Evolutionary conservation across 345 rosid species (phyloP).

Genomic region (Salix viminalis): DNA sequence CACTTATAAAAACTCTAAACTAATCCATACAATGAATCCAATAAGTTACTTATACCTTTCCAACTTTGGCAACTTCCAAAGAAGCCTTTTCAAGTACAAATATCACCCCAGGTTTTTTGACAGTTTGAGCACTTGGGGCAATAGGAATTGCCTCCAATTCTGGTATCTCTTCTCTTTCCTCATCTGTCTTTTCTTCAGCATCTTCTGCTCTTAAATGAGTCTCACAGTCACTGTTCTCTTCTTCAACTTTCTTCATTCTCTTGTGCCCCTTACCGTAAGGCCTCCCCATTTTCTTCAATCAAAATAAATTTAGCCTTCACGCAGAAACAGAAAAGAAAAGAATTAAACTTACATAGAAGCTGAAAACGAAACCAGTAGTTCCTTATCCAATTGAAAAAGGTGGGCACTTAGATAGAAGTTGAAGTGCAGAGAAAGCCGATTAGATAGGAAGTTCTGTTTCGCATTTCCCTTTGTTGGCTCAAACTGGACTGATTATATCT

Average conservation of each 20-base stretch:
- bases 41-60: constrained; percentile 43
- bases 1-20: background rate
- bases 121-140: constrained; percentile 23
- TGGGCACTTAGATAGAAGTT: too few relatives aligned
- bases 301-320: constrained; percentile 9
- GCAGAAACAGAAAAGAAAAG: too few relatives aligned
- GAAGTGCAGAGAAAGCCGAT: background rate
- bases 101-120: constrained; percentile 39
- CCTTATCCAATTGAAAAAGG: too few relatives aligned
- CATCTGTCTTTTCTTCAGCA: background rate
- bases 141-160: constrained; percentile 60
- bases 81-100: constrained; percentile 86
- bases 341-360: background rate
- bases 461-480: background rate
- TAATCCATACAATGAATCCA: background rate
- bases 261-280: constrained; percentile 63
- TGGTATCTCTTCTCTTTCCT: constrained; percentile 23
- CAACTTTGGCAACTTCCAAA: constrained; percentile 89
- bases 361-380: too few relatives aligned
- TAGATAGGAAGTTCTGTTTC: too few relatives aligned
- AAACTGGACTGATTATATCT: constrained; percentile 5
- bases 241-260: constrained; percentile 46
- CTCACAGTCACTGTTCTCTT: constrained; percentile 10
- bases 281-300: constrained; percentile 48
- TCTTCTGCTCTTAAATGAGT: too few relatives aligned